A percentile compares a stretch with the other conserved stretches of the same genome.
phyloP scores from a whole-genome alignment of 2,329 filamentous ascomycete genomes.

The Fonsecaea multimorphosa region DNA sequence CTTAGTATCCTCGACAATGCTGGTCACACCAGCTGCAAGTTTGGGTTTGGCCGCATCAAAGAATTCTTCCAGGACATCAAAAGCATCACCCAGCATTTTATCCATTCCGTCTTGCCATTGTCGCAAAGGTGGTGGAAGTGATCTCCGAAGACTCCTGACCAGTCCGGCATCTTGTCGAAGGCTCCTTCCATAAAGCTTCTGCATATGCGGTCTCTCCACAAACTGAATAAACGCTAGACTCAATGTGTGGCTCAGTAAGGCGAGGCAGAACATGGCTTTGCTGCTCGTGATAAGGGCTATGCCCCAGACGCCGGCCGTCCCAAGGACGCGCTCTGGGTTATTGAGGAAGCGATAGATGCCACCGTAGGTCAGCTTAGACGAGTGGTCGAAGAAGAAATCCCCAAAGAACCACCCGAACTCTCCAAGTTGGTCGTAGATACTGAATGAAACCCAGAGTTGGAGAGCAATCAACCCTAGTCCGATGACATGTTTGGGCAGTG shows the following conservation, averaged over 20 bases:
- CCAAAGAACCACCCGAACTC: constrained; percentile 99
- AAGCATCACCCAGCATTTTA: constrained; percentile 80
- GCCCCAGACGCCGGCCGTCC: constrained; percentile 94
- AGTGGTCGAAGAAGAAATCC: constrained; percentile 95
- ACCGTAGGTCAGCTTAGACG: constrained; percentile 88
- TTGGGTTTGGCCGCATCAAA: constrained; percentile 84
- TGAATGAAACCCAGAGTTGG: constrained; percentile 90
- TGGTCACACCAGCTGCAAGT: constrained; percentile 82
- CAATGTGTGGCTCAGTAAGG: constrained; percentile 81
- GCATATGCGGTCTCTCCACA: constrained; percentile 96
- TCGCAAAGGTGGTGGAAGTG: constrained; percentile 80
- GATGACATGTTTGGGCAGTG: constrained; percentile 83
- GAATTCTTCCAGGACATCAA: constrained; percentile 89
- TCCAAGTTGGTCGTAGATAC: constrained; percentile 92
- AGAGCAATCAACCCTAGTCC: constrained; percentile 80
- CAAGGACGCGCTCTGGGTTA: constrained; percentile 93
- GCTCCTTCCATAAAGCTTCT: constrained; percentile 89
- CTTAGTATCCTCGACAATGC: constrained; percentile 84
- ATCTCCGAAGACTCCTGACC: constrained; percentile 86
- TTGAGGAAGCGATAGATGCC: constrained; percentile 98
- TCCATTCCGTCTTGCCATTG: constrained; percentile 87
- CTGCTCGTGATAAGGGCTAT: constrained; percentile 93
- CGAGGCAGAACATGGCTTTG: constrained; percentile 82
- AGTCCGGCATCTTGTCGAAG: constrained; percentile 87
- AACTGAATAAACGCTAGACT: constrained; percentile 88